Percentiles rank a stretch among this genome's conserved stretches.
phyloP scores from a whole-genome alignment of 2,329 filamentous ascomycete species.

The Diaporthe longicolla region DNA sequence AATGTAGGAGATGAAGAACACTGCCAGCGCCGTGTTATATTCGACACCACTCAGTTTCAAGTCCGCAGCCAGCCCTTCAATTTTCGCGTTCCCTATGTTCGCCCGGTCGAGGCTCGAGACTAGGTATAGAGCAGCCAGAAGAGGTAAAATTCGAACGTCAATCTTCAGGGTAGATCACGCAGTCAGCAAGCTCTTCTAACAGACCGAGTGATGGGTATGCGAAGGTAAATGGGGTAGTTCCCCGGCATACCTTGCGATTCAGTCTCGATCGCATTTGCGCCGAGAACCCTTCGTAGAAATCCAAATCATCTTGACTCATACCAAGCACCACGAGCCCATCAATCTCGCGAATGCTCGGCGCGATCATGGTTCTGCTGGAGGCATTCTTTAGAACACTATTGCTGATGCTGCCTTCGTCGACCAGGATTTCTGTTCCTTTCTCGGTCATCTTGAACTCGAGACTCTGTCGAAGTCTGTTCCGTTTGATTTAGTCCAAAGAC shows the following conservation, averaged over 20 bases:
- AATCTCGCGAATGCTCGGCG: slow-evolving; percentile 25
- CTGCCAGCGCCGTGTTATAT: slow-evolving; percentile 58
- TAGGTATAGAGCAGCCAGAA: slow-evolving; percentile 70
- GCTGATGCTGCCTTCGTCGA: not conserved
- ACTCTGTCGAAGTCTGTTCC: not conserved
- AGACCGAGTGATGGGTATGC: too few relatives aligned
- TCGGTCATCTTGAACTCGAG: not conserved
- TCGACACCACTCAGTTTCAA: slow-evolving; percentile 57
- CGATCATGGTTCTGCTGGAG: not conserved
- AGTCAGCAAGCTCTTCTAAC: slow-evolving; percentile 46
- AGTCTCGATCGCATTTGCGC: slow-evolving; percentile 12
- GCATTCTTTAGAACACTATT: not conserved
- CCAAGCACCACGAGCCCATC: slow-evolving; percentile 30
- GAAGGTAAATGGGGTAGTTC: too few relatives aligned
- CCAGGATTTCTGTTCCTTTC: not conserved
- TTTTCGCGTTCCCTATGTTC: slow-evolving; percentile 67
- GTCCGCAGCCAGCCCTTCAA: slow-evolving; percentile 61
- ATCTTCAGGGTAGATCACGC: slow-evolving; percentile 45
- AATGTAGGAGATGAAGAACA: slow-evolving; percentile 38
- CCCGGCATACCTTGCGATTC: slow-evolving; percentile 12
- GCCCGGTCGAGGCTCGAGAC: slow-evolving; percentile 68
- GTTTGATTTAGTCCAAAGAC: not conserved
- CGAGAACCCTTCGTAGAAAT: slow-evolving; percentile 22
- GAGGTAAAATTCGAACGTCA: slow-evolving; percentile 51
- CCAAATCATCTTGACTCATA: slow-evolving; percentile 23